phyloP scores from a whole-genome alignment of 2,329 filamentous ascomycete species.

The Beauveria scarabaeidicola region DNA sequence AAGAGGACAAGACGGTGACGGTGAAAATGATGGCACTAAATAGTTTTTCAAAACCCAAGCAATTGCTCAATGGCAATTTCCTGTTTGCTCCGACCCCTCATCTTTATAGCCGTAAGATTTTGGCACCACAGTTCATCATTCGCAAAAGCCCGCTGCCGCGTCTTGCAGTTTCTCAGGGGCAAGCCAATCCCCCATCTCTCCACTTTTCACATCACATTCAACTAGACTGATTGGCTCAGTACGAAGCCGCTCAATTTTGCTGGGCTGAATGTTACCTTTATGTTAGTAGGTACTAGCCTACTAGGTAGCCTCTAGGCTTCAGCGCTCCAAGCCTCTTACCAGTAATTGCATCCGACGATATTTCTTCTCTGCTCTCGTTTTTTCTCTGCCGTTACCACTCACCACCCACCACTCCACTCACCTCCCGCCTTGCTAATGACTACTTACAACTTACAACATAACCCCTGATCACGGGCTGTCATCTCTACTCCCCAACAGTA shows the following conservation, averaged over 20 bases:
- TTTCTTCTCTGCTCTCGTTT: background rate
- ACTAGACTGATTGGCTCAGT: background rate
- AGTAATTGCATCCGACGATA: background rate
- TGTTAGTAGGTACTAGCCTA: background rate
- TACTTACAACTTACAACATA: no score
- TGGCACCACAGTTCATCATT: no score
- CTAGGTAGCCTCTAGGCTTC: background rate
- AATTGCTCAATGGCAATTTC: no score
- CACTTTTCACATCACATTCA: constrained; percentile 1
- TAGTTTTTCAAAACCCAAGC: no score
- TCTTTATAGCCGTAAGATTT: no score
- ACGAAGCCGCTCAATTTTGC: background rate
- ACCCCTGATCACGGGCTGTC: background rate
- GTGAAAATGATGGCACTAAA: no score
- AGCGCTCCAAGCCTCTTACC: no score
- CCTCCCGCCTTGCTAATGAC: background rate
- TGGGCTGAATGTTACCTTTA: no score
- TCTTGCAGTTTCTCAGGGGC: background rate
- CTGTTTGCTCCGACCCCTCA: no score
- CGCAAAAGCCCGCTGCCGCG: background rate
- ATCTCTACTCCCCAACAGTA: background rate
- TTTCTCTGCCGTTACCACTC: background rate
- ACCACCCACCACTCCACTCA: background rate
- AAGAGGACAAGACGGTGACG: no score
- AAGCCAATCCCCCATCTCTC: background rate